A percentile compares a stretch with the other conserved stretches of the same genome.
phyloP scores from a whole-genome alignment of 2,329 filamentous ascomycete species.

The Penicillium sp. region DNA sequence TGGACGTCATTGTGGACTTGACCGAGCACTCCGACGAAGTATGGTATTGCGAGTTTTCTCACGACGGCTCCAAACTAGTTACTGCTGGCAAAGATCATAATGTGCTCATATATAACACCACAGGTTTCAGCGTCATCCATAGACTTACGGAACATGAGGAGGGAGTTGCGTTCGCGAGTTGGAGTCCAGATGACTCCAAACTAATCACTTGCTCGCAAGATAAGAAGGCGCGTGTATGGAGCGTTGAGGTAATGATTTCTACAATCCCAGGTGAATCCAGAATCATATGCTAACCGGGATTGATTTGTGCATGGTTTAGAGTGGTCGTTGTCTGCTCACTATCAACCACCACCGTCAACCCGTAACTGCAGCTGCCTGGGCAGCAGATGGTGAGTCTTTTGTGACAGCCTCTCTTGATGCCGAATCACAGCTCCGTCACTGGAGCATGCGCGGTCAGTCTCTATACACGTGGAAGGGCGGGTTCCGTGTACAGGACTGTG shows the following conservation, averaged over 20 bases:
- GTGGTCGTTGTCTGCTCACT: slow-evolving; percentile 62
- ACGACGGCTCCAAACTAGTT: slow-evolving; percentile 78
- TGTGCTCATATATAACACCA: slow-evolving; percentile 80
- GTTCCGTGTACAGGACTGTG: slow-evolving; percentile 79
- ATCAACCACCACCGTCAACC: slow-evolving; percentile 75
- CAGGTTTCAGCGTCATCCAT: slow-evolving; percentile 64
- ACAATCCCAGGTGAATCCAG: background rate
- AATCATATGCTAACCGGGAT: slow-evolving; percentile 11
- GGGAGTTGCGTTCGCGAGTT: slow-evolving; percentile 77
- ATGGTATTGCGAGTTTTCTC: slow-evolving; percentile 88
- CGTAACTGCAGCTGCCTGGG: slow-evolving; percentile 88
- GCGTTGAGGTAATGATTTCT: slow-evolving; percentile 56
- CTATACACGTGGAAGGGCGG: slow-evolving; percentile 66
- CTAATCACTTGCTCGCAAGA: slow-evolving; percentile 82
- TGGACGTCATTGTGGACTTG: slow-evolving; percentile 68
- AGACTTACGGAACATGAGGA: slow-evolving; percentile 64
- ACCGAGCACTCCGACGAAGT: slow-evolving; percentile 76
- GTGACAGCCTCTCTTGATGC: slow-evolving; percentile 76
- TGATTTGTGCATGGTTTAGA: slow-evolving; percentile 44
- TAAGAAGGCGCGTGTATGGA: slow-evolving; percentile 72
- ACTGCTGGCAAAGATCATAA: slow-evolving; percentile 74
- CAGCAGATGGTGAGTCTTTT: slow-evolving; percentile 72
- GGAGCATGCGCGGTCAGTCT: slow-evolving; percentile 63
- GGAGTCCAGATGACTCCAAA: slow-evolving; percentile 88
- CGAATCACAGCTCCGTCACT: slow-evolving; percentile 66